Percentiles rank a stretch among this genome's conserved stretches.
Evolutionary conservation across 768 basidiomycete species (phyloP).

Genomic region (Suillus discolor): DNA sequence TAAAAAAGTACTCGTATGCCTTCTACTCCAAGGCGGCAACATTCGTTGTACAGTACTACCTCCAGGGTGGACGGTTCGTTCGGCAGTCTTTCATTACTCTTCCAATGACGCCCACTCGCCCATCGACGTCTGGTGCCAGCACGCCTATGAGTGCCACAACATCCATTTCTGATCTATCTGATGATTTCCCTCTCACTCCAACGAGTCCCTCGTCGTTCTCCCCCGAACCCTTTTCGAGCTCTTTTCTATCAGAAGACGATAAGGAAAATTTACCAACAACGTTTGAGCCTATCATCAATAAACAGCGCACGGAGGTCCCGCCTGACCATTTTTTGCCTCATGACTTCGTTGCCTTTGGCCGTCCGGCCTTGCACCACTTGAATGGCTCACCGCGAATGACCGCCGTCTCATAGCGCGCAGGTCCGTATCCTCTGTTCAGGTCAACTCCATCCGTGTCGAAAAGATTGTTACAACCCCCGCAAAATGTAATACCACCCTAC

Average conservation of each 20-base stretch:
- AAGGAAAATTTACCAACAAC: constrained; percentile 79
- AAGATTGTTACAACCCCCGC: constrained; percentile 51
- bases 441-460: constrained; percentile 50
- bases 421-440: constrained; percentile 12
- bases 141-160: constrained; percentile 80
- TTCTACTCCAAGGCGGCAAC: constrained; percentile 97
- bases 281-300: constrained; percentile 75
- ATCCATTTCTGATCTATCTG: constrained; percentile 72
- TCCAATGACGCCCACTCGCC: constrained; percentile 62
- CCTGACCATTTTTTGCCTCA: constrained; percentile 81
- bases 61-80: constrained; percentile 79
- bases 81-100: constrained; percentile 49
- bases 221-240: constrained; percentile 53
- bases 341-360: constrained; percentile 79
- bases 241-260: constrained; percentile 65
- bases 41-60: constrained; percentile 91
- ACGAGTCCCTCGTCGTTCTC: constrained; percentile 60
- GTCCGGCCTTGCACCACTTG: constrained; percentile 76
- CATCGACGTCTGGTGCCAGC: constrained; percentile 52
- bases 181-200: constrained; percentile 84
- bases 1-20: constrained; percentile 97
- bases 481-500: constrained; percentile 82
- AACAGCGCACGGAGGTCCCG: constrained; percentile 64
- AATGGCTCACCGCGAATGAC: constrained; percentile 60
- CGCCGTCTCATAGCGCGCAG: constrained; percentile 55